Evolutionary conservation across 495 filamentous ascomycete species (phyloP).

Genomic region (Penicillium riverlandense): DNA sequence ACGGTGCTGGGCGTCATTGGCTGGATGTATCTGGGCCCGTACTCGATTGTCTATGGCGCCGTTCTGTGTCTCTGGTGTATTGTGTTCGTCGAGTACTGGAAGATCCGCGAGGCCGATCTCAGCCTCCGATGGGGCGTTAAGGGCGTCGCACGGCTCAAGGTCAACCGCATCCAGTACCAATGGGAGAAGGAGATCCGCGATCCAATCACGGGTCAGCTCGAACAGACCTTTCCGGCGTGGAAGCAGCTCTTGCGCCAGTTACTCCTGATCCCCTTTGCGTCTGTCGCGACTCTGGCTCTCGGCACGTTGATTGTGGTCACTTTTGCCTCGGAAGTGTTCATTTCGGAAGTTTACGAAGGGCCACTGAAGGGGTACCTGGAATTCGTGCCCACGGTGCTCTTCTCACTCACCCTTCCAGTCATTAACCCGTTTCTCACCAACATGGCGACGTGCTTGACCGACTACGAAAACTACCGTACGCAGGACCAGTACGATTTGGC

Average conservation of each 20-base stretch:
- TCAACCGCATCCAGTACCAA: conserved; percentile 65
- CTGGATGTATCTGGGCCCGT: conserved; percentile 74
- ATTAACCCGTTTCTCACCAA: conserved; percentile 65
- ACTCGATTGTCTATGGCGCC: conserved; percentile 72
- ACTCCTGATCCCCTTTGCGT: conserved; percentile 79
- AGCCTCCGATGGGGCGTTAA: conserved; percentile 87
- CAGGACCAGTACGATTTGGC: conserved; percentile 71
- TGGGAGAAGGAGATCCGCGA: conserved; percentile 72
- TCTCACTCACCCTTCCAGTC: conserved; percentile 69
- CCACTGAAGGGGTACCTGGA: conserved; percentile 75
- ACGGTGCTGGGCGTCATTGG: conserved; percentile 67
- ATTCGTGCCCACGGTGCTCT: conserved; percentile 77
- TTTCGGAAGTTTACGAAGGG: conserved; percentile 86
- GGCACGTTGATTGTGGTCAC: conserved; percentile 74
- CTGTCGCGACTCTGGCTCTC: conserved; percentile 60
- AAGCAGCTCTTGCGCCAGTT: conserved; percentile 73
- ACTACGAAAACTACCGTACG: conserved; percentile 89
- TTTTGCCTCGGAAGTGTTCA: conserved; percentile 88
- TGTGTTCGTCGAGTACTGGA: conserved; percentile 94
- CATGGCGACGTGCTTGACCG: conserved; percentile 69
- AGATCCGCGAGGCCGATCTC: conserved; percentile 83
- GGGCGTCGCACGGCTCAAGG: conserved; percentile 74
- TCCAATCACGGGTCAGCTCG: conserved; percentile 72
- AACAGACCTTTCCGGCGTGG: conserved; percentile 65
- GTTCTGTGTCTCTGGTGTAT: conserved; percentile 77